Evolutionary conservation across 176 grass and related monocot species (phyloP), one percentile per base, ranked within the genome.

Genomic region (Paspalum vaginatum): DNA sequence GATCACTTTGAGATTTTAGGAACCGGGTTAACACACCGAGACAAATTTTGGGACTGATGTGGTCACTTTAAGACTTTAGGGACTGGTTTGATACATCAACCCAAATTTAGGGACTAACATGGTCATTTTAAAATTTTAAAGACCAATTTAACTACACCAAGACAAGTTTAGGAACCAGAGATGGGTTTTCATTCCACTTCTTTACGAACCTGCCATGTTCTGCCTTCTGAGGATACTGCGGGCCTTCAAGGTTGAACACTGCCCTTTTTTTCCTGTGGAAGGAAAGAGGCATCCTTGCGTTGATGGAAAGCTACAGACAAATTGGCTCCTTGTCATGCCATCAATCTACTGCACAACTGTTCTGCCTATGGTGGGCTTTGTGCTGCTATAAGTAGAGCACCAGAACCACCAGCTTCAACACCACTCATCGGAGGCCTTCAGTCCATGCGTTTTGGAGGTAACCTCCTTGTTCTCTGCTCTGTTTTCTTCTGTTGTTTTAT

Each of bases 141-240:
- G n/a, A n/a, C n/a, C n/a, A n/a, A n/a, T n/a, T n/a, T n/a, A n/a
- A n/a, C n/a, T n/a, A n/a, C n/a, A n/a, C n/a, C n/a, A n/a, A n/a
- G n/a, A n/a, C n/a, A n/a, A n/a, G n/a, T n/a, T n/a, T n/a, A n/a
- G n/a, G n/a, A n/a, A n/a, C n/a, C n/a, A n/a, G n/a, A n/a, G n/a
- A n/a, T n/a, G n/a, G n/a, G n/a, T n/a, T n/a, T n/a, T n/a, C n/a
- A 21, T 70, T 46, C 76, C 63, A 81, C 70, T 85, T 88, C 46
- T 76, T 6, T 76, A 75, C 46, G 77, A 64, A 63, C 61, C 1
- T 13, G 14, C 47, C 32, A 47, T 46, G 61, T 38, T 84, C 32
- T 66, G 59, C 50, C 80, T 79, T 37, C 7, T 68, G 45, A 38
- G 38, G 63, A 64, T 63, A 76, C n/a, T 76, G 63, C 24, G 18